phyloP scores from a whole-genome alignment of 2,329 filamentous ascomycete genomes.

The Clonostachys chloroleuca region DNA sequence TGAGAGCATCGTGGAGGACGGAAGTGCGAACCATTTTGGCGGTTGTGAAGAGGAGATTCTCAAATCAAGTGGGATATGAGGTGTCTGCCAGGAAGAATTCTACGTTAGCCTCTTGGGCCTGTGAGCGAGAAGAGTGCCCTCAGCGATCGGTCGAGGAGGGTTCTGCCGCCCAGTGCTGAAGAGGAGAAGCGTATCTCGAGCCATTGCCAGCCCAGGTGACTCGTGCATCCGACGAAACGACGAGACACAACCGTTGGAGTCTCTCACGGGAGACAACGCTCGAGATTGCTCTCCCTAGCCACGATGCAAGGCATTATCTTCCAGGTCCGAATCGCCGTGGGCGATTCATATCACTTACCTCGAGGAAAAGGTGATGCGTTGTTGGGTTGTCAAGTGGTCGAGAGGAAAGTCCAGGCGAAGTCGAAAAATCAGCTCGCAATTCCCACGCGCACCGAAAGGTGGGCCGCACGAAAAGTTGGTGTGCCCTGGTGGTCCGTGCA shows the following conservation, averaged over 20 bases:
- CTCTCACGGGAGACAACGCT: conserved; percentile 12
- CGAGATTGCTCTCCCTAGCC: conserved; percentile 60
- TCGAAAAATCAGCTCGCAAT: conserved; percentile 4
- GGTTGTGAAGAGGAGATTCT: conserved; percentile 68
- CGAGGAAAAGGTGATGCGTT: conserved; percentile 18
- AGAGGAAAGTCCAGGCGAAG: conserved; percentile 7
- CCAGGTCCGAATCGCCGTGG: conserved; percentile 22
- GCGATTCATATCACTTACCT: conserved; percentile 36
- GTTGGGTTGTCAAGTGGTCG: not conserved
- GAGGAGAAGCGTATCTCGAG: conserved; percentile 58
- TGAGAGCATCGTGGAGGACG: conserved; percentile 98
- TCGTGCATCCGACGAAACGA: not conserved
- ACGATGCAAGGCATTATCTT: conserved; percentile 41
- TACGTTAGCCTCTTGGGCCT: conserved; percentile 60
- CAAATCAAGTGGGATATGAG: conserved; percentile 65
- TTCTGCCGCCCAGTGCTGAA: conserved; percentile 66
- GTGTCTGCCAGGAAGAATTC: conserved; percentile 48
- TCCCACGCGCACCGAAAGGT: not conserved
- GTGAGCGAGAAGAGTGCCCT: conserved; percentile 69
- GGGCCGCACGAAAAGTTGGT: conserved; percentile 12
- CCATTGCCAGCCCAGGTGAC: conserved; percentile 6
- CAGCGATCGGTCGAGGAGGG: conserved; percentile 49
- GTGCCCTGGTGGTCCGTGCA: conserved; percentile 36
- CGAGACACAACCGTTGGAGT: not conserved
- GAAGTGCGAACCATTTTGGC: conserved; percentile 98